These are phyloP conservation scores for Sporormia fimetaria DNA, from an alignment of 495 filamentous ascomycete species.

Conservation along the genomic window DNA sequence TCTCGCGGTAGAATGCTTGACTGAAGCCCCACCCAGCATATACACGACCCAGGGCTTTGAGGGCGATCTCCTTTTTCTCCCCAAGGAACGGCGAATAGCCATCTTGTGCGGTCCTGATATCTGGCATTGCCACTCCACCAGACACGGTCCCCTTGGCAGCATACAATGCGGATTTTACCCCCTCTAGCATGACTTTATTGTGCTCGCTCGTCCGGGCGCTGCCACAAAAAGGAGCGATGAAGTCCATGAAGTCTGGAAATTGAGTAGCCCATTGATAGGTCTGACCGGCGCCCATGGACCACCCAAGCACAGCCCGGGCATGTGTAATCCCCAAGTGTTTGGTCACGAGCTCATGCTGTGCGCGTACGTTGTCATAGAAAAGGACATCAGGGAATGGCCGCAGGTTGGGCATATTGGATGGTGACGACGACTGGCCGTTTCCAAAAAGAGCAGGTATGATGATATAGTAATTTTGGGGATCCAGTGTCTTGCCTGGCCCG, in stretches of 20 bases:
- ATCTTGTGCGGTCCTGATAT: conserved; percentile 25
- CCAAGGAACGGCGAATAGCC: conserved; percentile 43
- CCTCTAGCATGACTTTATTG: conserved; percentile 63
- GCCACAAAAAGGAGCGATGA: conserved; percentile 56
- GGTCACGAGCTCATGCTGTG: conserved; percentile 54
- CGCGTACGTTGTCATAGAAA: conserved; percentile 59
- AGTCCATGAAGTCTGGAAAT: conserved; percentile 59
- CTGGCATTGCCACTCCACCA: conserved; percentile 38
- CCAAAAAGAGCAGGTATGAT: conserved; percentile 61
- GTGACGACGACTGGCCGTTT: conserved; percentile 60
- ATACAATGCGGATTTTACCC: conserved; percentile 55
- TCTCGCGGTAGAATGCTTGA: conserved; percentile 59
- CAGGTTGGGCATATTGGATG: conserved; percentile 47
- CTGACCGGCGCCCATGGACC: conserved; percentile 62
- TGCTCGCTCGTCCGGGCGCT: conserved; percentile 56
- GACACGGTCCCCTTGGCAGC: conserved; percentile 47
- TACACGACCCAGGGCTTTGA: conserved; percentile 58
- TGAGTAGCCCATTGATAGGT: conserved; percentile 61
- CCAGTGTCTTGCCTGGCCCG: conserved; percentile 49
- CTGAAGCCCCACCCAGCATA: conserved; percentile 72
- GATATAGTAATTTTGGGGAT: conserved; percentile 55
- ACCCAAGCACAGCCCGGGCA: conserved; percentile 52
- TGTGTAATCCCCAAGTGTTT: conserved; percentile 52
- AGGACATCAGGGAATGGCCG: conserved; percentile 49
- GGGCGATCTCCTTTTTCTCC: conserved; percentile 46